Percentiles rank a stretch among this genome's conserved stretches.
Conservation (phyloP, 768 basidiomycete genomes). For the Suillus americanus region DNA sequence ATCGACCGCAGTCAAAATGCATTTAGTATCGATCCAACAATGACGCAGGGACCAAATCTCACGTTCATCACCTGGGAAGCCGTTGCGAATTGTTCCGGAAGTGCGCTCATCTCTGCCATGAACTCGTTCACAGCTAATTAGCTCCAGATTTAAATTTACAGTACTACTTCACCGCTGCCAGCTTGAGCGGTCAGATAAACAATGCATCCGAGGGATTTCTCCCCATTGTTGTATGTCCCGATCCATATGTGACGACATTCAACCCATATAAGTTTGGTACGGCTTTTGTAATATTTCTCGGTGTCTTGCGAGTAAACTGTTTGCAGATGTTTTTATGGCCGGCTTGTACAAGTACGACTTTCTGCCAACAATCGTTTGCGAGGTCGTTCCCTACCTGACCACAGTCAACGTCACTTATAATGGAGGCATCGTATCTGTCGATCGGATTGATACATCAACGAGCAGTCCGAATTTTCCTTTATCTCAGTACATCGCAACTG, state of each 20-base stretch:
- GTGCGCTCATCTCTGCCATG: background rate
- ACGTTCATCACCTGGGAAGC: background rate
- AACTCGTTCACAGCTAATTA: background rate
- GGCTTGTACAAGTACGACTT: conserved; percentile 16
- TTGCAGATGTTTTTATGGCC: background rate
- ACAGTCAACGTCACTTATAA: conserved; percentile 17
- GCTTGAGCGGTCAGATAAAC: background rate
- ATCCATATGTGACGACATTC: background rate
- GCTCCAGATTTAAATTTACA: background rate
- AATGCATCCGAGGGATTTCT: conserved; percentile 2
- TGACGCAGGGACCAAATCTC: too few species aligned
- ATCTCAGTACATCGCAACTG: conserved; percentile 1
- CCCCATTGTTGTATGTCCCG: conserved; percentile 7
- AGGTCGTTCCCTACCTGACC: conserved; percentile 11
- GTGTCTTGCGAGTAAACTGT: conserved; percentile 6
- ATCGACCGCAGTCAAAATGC: background rate
- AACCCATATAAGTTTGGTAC: conserved; percentile 2
- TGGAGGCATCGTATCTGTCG: background rate
- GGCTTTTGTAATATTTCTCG: background rate
- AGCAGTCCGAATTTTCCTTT: background rate
- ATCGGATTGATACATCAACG: background rate
- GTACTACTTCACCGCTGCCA: background rate
- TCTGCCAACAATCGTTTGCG: conserved; percentile 9
- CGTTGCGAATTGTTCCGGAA: background rate
- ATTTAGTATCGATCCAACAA: background rate